Conservation (phyloP, 768 basidiomycete species). For the Krasilnikovozyma curviuscula region DNA sequence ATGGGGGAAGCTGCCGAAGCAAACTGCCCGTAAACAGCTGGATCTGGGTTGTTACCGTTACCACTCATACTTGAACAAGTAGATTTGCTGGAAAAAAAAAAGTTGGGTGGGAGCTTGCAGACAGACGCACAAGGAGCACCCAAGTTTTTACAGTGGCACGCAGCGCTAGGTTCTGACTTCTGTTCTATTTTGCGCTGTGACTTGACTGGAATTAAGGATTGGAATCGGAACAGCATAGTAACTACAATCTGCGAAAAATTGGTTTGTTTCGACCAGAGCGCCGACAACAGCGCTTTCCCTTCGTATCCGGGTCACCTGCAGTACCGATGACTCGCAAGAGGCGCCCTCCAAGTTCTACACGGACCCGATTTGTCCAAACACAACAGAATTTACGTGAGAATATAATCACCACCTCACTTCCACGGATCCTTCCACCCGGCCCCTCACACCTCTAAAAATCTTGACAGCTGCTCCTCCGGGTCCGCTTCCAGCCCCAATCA, state of each 20-base stretch:
- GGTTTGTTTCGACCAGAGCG: neutral
- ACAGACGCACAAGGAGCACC: constrained; percentile 3
- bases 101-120: constrained; percentile 13
- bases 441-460: constrained; percentile 2
- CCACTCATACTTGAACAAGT: neutral
- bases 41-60: neutral
- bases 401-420: neutral
- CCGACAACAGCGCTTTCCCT: neutral
- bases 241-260: no score
- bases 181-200: no score
- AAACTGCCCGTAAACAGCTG: no score
- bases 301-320: neutral
- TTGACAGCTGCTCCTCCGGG: constrained; percentile 8
- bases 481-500: neutral
- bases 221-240: no score
- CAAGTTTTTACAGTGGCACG: constrained; percentile 1
- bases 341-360: constrained; percentile 10
- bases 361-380: neutral
- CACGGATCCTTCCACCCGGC: constrained; percentile 2
- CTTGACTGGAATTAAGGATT: no score
- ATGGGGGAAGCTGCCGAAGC: constrained; percentile 8
- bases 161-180: constrained; percentile 16
- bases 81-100: constrained; percentile 20
- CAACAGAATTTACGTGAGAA: neutral
- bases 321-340: constrained; percentile 1